These are phyloP conservation scores for Diaporthe sp. DNA, from an alignment of 2,329 filamentous ascomycete genomes.

Conservation along the genomic window DNA sequence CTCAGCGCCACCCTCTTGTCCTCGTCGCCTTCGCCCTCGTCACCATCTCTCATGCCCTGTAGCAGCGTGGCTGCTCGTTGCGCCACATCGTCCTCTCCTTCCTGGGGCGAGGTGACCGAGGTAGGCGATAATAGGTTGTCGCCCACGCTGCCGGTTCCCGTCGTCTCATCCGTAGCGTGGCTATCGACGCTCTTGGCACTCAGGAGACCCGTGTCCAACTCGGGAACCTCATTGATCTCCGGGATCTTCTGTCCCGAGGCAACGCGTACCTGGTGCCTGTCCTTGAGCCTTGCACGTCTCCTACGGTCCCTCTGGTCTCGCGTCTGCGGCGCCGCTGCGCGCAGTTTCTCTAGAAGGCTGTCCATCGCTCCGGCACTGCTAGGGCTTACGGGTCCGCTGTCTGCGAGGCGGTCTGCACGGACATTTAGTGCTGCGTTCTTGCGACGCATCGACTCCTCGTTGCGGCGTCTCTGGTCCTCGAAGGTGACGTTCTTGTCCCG, in stretches of 20 bases:
- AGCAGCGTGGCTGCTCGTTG: conserved; percentile 85
- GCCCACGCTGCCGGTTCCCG: conserved; percentile 62
- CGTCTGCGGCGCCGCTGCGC: conserved; percentile 90
- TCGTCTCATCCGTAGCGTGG: conserved; percentile 58
- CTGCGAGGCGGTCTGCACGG: conserved; percentile 53
- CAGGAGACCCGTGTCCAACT: conserved; percentile 56
- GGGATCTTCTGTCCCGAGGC: conserved; percentile 91
- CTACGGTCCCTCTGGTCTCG: conserved; percentile 90
- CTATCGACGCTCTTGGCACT: conserved; percentile 45
- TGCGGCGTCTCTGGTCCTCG: conserved; percentile 85
- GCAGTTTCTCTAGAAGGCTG: conserved; percentile 91
- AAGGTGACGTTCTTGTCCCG: conserved; percentile 88
- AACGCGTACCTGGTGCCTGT: conserved; percentile 88
- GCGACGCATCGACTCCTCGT: conserved; percentile 92
- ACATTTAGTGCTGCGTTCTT: conserved; percentile 80
- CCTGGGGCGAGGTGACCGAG: conserved; percentile 52
- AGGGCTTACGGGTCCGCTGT: conserved; percentile 69
- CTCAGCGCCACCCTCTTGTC: conserved; percentile 71
- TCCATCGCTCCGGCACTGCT: conserved; percentile 93
- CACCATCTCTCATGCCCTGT: conserved; percentile 80
- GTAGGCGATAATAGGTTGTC: conserved; percentile 29
- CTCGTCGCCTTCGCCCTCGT: conserved; percentile 61
- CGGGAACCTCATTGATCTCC: conserved; percentile 72
- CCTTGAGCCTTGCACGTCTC: conserved; percentile 87
- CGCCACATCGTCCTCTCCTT: conserved; percentile 78